Conservation (phyloP, 352 stramenopile species). For the Phytophthora brassicae region DNA sequence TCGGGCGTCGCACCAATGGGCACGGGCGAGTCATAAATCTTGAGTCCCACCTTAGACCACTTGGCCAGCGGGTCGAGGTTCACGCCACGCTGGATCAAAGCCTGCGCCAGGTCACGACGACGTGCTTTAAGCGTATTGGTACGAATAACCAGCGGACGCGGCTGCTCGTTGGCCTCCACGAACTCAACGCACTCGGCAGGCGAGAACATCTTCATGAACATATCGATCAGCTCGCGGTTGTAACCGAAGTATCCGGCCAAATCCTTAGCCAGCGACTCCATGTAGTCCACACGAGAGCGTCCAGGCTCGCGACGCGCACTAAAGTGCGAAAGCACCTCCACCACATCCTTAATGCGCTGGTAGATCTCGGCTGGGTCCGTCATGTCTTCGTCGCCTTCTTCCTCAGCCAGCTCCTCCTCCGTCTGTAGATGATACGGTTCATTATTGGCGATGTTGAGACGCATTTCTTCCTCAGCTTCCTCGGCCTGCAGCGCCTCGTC, state of each 20-base stretch:
- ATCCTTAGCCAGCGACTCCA: slow-evolving; percentile 92
- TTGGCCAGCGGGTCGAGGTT: slow-evolving; percentile 97
- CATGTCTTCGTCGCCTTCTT: slow-evolving; percentile 49
- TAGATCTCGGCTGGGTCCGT: slow-evolving; percentile 87
- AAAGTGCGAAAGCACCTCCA: slow-evolving; percentile 95
- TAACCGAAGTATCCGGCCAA: slow-evolving; percentile 98
- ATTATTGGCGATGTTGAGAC: slow-evolving; percentile 86
- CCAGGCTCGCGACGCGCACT: slow-evolving; percentile 92
- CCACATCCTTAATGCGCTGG: slow-evolving; percentile 93
- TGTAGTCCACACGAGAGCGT: slow-evolving; percentile 94
- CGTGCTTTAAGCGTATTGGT: slow-evolving; percentile 99
- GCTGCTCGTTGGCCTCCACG: slow-evolving; percentile 98
- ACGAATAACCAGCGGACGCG: slow-evolving; percentile 97
- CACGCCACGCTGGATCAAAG: slow-evolving; percentile 98
- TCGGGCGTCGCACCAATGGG: slow-evolving; percentile 99
- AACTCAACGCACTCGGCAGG: slow-evolving; percentile 98
- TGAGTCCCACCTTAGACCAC: slow-evolving; percentile 99
- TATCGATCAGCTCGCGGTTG: slow-evolving; percentile 97
- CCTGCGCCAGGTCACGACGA: slow-evolving; percentile 97
- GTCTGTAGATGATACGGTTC: slow-evolving; percentile 81
- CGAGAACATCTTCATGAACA: slow-evolving; percentile 97
- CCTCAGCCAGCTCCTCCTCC: slow-evolving; percentile 70
- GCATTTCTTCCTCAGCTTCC: slow-evolving; percentile 85
- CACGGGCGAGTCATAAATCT: slow-evolving; percentile 98
- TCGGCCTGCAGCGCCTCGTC: slow-evolving; percentile 66